A percentile compares a stretch with the other conserved stretches of the same genome.
These are phyloP conservation scores for Penicillium brasilianum DNA, from an alignment of 2,329 filamentous ascomycete species.

Conservation along the genomic window DNA sequence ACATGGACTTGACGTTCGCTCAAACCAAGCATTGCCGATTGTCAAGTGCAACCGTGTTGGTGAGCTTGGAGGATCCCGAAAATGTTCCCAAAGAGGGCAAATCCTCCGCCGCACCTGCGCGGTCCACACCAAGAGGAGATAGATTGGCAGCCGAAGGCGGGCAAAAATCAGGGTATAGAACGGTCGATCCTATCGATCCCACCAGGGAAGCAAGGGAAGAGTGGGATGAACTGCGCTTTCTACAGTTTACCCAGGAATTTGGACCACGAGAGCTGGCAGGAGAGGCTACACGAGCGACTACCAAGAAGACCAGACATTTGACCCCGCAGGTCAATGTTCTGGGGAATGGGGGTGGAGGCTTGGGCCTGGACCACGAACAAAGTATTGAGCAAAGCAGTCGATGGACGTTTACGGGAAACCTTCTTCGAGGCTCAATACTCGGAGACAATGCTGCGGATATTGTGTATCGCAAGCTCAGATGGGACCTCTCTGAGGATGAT, in stretches of 20 bases:
- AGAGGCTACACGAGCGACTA: conserved; percentile 15
- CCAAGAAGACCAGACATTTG: conserved; percentile 17
- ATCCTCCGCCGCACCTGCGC: not conserved
- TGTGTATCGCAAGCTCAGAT: conserved; percentile 34
- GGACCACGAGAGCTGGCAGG: conserved; percentile 27
- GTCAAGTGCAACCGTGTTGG: conserved; percentile 17
- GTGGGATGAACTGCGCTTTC: not conserved
- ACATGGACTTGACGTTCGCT: conserved; percentile 24
- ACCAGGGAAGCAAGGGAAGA: not conserved
- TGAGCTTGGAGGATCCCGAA: conserved; percentile 10
- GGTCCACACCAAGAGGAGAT: not conserved
- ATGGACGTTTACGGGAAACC: conserved; percentile 22
- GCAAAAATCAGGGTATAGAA: too few relatives aligned
- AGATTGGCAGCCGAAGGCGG: too few relatives aligned
- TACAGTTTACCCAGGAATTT: conserved; percentile 26
- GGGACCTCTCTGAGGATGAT: conserved; percentile 39
- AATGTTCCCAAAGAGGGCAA: not conserved
- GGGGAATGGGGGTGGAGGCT: conserved; percentile 22
- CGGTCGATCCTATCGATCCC: too few relatives aligned
- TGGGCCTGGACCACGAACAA: conserved; percentile 20
- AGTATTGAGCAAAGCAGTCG: conserved; percentile 10
- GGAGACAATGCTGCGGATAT: not conserved
- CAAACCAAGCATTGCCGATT: conserved; percentile 23
- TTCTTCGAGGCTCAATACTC: conserved; percentile 4
- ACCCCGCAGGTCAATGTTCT: conserved; percentile 23